A percentile compares a stretch with the other conserved stretches of the same genome.
phyloP scores from a whole-genome alignment of 1,284 basidiomycete genomes.

The Tilletiopsis washingtonensis region DNA sequence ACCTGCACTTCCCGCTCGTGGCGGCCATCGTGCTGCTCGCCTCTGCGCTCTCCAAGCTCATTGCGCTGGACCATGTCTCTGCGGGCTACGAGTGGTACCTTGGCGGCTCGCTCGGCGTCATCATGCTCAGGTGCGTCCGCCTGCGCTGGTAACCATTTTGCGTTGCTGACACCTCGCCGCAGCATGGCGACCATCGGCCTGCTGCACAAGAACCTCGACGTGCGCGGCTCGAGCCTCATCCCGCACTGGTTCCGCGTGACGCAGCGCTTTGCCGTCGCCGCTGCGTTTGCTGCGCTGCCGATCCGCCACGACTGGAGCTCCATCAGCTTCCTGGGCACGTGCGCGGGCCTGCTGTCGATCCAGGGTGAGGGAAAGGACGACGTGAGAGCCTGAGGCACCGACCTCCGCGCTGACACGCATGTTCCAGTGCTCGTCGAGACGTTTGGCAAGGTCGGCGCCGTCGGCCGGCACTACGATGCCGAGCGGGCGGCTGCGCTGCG shows the following conservation, averaged over 20 bases:
- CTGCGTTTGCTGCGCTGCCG: constrained; percentile 27
- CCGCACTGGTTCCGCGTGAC: constrained; percentile 28
- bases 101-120: constrained; percentile 19
- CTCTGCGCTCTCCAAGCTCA: constrained; percentile 18
- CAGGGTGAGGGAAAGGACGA: too few relatives aligned
- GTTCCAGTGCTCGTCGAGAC: constrained; percentile 42
- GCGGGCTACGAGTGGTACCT: constrained; percentile 37
- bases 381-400: too few relatives aligned
- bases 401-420: too few relatives aligned
- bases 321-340: constrained; percentile 21
- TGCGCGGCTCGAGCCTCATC: constrained; percentile 18
- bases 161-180: too few relatives aligned
- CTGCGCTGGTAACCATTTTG: too few relatives aligned
- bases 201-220: constrained; percentile 37
- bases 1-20: constrained; percentile 42
- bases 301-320: constrained; percentile 19
- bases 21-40: constrained; percentile 36
- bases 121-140: constrained; percentile 16
- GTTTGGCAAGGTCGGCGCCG: constrained; percentile 38
- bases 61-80: constrained; percentile 12
- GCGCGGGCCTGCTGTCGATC: constrained; percentile 17
- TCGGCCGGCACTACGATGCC: constrained; percentile 28
- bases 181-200: too few relatives aligned
- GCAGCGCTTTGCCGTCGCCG: constrained; percentile 20
- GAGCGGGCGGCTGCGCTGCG: constrained; percentile 11